Evolutionary conservation across 2,329 filamentous ascomycete species (phyloP), one percentile per base, ranked within the genome.

Genomic region (Talaromyces sp.): DNA sequence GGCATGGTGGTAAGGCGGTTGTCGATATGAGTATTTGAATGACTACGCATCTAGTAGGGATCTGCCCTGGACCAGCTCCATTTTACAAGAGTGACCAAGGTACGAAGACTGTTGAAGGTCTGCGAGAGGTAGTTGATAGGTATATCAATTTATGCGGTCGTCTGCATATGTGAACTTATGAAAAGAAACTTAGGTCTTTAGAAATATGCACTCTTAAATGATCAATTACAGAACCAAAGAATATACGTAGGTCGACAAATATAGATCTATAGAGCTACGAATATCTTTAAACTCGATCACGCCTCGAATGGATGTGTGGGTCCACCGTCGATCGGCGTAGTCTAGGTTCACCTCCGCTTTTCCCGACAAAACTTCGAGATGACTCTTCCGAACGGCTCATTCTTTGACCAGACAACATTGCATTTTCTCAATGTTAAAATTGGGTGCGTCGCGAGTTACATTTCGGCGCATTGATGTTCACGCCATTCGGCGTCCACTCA

Each of bases 271-370:
- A 7, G 31, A 22, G 16, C 50, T 54, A 54, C 35, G 13, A 54
- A 54, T 56, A 39, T 54, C 16, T 56, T 14, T 16, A 24, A 37
- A n/a, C 22, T 39, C 11, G 22, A 33, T 19, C 22, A 47, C 37
- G 7, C 19, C 33, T 56, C 33, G 33, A 56, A 56, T 62, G 59
- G 39, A 52, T 22, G 35, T 14, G 47, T 54, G 60, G 60, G 60
- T 22, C 47, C 33, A 31, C 10, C 27, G 9, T 35, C 37, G 58
- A 60, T 60, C 50, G 19, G 52, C 52, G 10, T 41, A 62, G 60
- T 61, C 45, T 52, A 62, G 43, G 43, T 22, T 54, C 6, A 62
- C 60, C 47, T 62, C 52, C 33, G 33, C 33, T 37, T 56, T 56
- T 31, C 14, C 33, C 31, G 52, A 56, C 11, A 2, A 56, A 37